A percentile compares a stretch with the other conserved stretches of the same genome.
Evolutionary conservation across 129 eudicot genomes (phyloP).

Genomic region (Artemisia tridentata): DNA sequence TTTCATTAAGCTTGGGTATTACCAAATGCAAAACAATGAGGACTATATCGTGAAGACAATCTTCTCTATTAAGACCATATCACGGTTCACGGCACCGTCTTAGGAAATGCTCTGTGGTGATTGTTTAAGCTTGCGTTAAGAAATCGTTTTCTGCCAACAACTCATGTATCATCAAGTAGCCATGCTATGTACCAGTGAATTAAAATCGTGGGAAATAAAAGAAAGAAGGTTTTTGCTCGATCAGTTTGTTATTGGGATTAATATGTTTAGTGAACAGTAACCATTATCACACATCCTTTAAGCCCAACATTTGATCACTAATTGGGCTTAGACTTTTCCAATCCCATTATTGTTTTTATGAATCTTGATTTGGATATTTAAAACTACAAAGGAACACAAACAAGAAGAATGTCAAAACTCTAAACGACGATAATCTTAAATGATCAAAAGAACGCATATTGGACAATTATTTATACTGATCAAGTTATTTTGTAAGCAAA

Average conservation of each 20-base stretch:
- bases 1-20: too few species aligned
- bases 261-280: conserved; percentile 9
- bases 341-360: conserved; percentile 4
- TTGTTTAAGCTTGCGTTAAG: background rate
- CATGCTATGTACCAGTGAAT: too few species aligned
- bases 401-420: background rate
- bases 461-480: conserved; percentile 3
- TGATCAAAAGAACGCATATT: conserved; percentile 6
- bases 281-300: conserved; percentile 9
- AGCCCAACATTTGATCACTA: conserved; percentile 23
- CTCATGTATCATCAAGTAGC: background rate
- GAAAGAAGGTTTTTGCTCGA: background rate
- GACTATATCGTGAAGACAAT: background rate
- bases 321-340: conserved; percentile 28
- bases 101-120: background rate
- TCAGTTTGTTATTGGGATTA: background rate
- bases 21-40: background rate
- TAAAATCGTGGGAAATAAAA: background rate
- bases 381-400: conserved; percentile 8
- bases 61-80: background rate
- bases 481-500: background rate
- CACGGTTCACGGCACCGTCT: background rate
- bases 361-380: background rate
- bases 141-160: background rate
- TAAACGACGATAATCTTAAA: background rate